Conservation (phyloP, 306 rosid species). For the Biancaea sappan region DNA sequence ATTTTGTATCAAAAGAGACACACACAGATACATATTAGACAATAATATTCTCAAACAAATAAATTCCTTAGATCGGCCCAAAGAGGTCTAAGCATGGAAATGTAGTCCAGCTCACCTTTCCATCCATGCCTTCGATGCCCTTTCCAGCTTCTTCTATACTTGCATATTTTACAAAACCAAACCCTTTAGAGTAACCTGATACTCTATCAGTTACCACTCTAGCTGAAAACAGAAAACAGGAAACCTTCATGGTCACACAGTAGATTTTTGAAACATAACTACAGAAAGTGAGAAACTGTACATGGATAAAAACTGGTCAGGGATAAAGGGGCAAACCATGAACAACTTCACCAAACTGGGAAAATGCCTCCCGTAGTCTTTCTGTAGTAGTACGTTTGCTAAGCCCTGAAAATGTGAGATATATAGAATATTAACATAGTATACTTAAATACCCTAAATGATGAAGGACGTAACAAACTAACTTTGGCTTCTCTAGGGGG, state of each 20-base stretch:
- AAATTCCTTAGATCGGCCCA: not conserved
- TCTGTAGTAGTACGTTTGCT: conserved; percentile 89
- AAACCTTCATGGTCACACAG: not conserved
- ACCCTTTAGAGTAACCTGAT: conserved; percentile 92
- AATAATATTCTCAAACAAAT: conserved; percentile 17
- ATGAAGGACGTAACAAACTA: not conserved
- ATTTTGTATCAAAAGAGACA: not conserved
- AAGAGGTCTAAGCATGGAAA: not conserved
- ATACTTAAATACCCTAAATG: not conserved
- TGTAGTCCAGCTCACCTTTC: conserved; percentile 62
- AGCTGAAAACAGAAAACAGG: conserved; percentile 53
- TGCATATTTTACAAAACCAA: conserved; percentile 87
- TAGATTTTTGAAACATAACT: conserved; percentile 17
- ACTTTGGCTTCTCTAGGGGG: not conserved
- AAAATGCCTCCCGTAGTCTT: conserved; percentile 63
- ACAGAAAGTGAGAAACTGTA: not conserved
- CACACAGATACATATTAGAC: not conserved
- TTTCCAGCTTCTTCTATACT: conserved; percentile 79
- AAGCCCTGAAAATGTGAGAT: conserved; percentile 63
- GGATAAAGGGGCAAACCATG: conserved; percentile 51
- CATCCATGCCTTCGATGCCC: conserved; percentile 98
- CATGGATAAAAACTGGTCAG: not conserved
- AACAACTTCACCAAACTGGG: conserved; percentile 85
- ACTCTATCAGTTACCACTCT: conserved; percentile 87
- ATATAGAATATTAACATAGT: not conserved